Conservation (phyloP, 2,329 filamentous ascomycete species). For the Geosmithia putterillii region DNA sequence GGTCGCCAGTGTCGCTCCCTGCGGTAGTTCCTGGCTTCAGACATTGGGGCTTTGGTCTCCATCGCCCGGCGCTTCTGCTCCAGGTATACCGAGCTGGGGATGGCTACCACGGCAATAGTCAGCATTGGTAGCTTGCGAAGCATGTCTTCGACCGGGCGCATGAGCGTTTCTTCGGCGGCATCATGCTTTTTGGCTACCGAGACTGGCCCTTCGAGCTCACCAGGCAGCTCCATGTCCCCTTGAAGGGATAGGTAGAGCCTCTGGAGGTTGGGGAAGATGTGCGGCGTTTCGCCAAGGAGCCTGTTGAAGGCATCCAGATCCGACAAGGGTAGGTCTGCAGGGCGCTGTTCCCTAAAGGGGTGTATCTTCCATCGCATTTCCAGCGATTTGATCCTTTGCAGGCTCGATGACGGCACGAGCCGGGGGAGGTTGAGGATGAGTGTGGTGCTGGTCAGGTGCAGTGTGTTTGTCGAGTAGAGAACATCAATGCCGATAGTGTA, state of each 20-base stretch:
- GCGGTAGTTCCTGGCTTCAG: too few relatives aligned
- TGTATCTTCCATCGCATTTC: neutral
- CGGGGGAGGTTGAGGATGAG: neutral
- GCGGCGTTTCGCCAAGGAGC: neutral
- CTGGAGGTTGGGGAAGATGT: neutral
- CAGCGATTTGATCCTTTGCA: neutral
- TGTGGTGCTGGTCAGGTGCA: neutral
- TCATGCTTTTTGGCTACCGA: neutral
- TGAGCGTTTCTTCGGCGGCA: slow-evolving; percentile 2
- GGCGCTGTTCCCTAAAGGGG: neutral
- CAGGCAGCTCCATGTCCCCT: neutral
- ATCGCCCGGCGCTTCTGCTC: too few relatives aligned
- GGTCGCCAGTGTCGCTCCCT: too few relatives aligned
- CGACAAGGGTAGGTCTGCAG: neutral
- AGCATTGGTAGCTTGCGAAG: neutral
- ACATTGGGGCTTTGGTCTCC: too few relatives aligned
- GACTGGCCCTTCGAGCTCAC: neutral
- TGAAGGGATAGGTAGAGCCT: neutral
- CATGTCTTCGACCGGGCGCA: neutral
- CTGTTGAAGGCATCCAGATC: neutral
- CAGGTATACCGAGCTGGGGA: too few relatives aligned
- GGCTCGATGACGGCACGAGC: neutral
- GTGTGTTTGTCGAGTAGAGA: neutral
- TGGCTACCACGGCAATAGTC: too few relatives aligned
- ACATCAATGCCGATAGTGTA: neutral